Percentiles rank a stretch among this genome's conserved stretches.
phyloP scores from a whole-genome alignment of 257 asterid species.

The Solanum virginianum region DNA sequence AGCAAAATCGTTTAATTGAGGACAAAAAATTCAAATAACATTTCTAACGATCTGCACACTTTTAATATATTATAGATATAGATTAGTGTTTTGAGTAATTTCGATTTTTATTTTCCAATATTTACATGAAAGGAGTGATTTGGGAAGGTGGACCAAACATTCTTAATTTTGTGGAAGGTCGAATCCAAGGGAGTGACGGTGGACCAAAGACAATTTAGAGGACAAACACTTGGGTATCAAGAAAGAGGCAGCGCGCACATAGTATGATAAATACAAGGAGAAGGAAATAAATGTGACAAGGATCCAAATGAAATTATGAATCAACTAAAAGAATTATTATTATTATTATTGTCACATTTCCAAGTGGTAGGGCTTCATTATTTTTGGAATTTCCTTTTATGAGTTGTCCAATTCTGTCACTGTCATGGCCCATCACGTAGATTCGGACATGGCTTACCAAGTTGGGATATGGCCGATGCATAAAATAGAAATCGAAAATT shows the following conservation, averaged over 20 bases:
- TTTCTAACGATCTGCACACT: too few relatives aligned
- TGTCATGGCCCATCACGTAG: background rate
- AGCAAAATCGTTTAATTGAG: too few relatives aligned
- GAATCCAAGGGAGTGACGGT: background rate
- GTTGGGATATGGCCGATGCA: too few relatives aligned
- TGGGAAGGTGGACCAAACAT: background rate
- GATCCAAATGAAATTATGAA: background rate
- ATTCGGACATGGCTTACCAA: background rate
- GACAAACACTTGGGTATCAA: background rate
- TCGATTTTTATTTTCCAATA: too few relatives aligned
- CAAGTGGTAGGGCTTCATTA: background rate
- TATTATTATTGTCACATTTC: background rate
- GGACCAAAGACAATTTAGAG: background rate
- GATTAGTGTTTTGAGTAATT: too few relatives aligned
- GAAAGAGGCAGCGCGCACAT: background rate
- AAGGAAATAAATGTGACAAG: background rate
- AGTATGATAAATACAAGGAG: background rate
- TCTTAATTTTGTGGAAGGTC: background rate
- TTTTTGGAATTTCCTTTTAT: background rate
- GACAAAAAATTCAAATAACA: too few relatives aligned
- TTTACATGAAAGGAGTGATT: background rate
- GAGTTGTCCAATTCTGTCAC: background rate
- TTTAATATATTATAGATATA: too few relatives aligned
- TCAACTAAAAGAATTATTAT: background rate
- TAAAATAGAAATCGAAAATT: too few relatives aligned